Percentiles rank a stretch among this genome's conserved stretches.
Conservation (phyloP, 2,329 filamentous ascomycete genomes). For the Hypoxylon sp. region DNA sequence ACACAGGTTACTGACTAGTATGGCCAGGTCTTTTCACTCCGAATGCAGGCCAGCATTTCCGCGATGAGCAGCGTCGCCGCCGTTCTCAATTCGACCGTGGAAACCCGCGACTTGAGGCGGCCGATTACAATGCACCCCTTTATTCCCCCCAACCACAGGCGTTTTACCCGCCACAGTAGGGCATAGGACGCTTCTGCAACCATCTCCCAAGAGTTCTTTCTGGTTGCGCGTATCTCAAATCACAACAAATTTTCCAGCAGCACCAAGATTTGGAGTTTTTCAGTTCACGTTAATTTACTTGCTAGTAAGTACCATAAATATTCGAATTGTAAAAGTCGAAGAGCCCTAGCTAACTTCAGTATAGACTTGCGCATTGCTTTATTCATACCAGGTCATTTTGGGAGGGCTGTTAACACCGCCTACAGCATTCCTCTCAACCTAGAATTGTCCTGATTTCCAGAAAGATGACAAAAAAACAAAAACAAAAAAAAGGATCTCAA, state of each 20-base stretch:
- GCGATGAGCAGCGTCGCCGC: conserved; percentile 81
- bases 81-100: conserved; percentile 87
- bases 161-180: conserved; percentile 54
- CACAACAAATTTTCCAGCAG: conserved; percentile 16
- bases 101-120: conserved; percentile 77
- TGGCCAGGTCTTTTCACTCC: conserved; percentile 81
- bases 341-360: conserved; percentile 10
- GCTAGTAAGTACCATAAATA: conserved; percentile 9
- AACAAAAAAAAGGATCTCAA: conserved; percentile 13
- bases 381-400: conserved; percentile 11
- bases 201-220: background rate
- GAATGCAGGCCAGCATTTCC: conserved; percentile 79
- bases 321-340: background rate
- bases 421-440: background rate
- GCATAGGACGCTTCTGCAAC: conserved; percentile 8
- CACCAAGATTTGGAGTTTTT: conserved; percentile 8
- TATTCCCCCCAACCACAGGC: conserved; percentile 51
- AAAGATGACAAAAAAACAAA: background rate
- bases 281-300: conserved; percentile 10
- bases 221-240: background rate
- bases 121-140: conserved; percentile 64
- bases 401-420: conserved; percentile 11
- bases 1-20: conserved; percentile 26
- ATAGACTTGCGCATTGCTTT: conserved; percentile 22
- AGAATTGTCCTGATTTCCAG: conserved; percentile 2